These are phyloP conservation scores for Gilbertella persicaria DNA, from an alignment of 371 early-diverging fungal genomes.

Conservation along the genomic window DNA sequence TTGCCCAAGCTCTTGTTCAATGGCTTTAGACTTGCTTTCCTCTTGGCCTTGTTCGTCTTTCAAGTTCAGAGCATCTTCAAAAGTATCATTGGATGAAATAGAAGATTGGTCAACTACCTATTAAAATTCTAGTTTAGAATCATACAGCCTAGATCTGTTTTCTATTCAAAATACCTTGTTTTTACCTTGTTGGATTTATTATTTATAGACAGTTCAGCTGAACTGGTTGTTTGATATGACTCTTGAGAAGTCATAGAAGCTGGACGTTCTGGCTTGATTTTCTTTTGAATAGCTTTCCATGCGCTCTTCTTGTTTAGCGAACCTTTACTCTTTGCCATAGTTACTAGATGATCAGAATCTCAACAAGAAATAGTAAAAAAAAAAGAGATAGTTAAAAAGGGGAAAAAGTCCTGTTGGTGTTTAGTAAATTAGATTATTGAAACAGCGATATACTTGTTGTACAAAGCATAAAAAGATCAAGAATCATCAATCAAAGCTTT, in stretches of 20 bases:
- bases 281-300: slow-evolving; percentile 20
- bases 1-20: slow-evolving; percentile 6
- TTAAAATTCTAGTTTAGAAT: too few species aligned
- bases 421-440: not conserved
- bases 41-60: slow-evolving; percentile 22
- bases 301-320: slow-evolving; percentile 6
- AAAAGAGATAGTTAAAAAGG: slow-evolving; percentile 3
- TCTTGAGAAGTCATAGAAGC: slow-evolving; percentile 13
- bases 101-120: too few species aligned
- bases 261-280: not conserved
- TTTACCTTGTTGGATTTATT: not conserved
- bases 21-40: slow-evolving; percentile 6
- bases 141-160: not conserved
- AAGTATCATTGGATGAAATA: slow-evolving; percentile 16
- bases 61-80: slow-evolving; percentile 17
- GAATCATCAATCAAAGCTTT: too few species aligned
- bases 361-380: slow-evolving; percentile 1
- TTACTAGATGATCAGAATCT: too few species aligned
- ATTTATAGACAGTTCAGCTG: not conserved
- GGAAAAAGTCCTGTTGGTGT: not conserved
- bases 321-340: slow-evolving; percentile 4
- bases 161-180: not conserved
- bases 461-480: not conserved
- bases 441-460: not conserved
- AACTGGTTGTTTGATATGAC: not conserved